Percentiles rank a stretch among this genome's conserved stretches.
Conservation (phyloP, 2,329 filamentous ascomycete species). For the Claviceps monticola region DNA sequence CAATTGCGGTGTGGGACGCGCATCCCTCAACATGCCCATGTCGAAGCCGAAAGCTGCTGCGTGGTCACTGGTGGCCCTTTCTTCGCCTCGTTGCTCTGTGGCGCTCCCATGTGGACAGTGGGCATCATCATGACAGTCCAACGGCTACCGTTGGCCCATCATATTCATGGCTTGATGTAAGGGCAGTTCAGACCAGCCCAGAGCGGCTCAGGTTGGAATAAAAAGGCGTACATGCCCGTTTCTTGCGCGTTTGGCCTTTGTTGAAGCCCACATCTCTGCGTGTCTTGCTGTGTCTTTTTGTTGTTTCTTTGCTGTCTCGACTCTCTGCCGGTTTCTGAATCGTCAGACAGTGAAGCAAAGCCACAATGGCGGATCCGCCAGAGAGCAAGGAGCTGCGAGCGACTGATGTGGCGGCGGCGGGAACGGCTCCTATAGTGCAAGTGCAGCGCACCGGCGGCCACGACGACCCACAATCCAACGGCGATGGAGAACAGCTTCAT, state of each 20-base stretch:
- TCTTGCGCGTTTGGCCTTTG: neutral
- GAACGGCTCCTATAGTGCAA: neutral
- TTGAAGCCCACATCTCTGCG: neutral
- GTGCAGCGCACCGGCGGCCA: neutral
- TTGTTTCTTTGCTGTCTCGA: neutral
- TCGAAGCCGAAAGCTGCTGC: no score
- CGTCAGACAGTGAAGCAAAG: neutral
- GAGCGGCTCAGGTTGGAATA: neutral
- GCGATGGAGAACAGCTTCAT: neutral
- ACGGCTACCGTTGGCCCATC: neutral
- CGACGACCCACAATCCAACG: neutral
- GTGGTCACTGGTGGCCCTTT: no score
- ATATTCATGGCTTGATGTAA: neutral
- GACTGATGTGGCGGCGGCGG: conserved; percentile 15
- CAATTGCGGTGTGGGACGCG: no score
- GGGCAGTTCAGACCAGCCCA: neutral
- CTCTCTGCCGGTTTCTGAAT: neutral
- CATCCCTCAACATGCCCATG: no score
- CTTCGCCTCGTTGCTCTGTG: neutral
- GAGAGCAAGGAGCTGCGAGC: conserved; percentile 15
- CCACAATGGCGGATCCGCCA: conserved; percentile 14
- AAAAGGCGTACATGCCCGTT: neutral
- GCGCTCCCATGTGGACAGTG: neutral
- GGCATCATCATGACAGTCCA: neutral
- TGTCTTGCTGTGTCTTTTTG: neutral